Evolutionary conservation across 495 filamentous ascomycete species (phyloP), one percentile per base, ranked within the genome.

Genomic region (Lophiostoma macrostomum): DNA sequence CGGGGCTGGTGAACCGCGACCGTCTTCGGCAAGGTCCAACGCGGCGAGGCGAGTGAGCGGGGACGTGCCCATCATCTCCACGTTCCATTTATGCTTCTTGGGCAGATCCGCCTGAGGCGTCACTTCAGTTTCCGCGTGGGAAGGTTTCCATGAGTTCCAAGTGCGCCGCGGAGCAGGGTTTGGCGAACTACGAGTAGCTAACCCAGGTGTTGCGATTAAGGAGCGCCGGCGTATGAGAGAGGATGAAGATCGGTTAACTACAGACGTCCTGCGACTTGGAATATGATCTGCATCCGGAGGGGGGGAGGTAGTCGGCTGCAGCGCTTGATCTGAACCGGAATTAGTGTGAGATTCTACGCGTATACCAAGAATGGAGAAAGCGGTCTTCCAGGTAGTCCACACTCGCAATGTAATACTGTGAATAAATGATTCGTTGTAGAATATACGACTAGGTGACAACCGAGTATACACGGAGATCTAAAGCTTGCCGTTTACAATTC

Each of bases 181-280:
- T 10, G 64, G 48, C 5, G 63, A 51, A 20, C 47, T 49, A 7
- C 68, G 53, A 4, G 66, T 71, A 6, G 68, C 68, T 11, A 69
- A 35, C 14, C 68, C 68, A 6, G 68, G 62, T 16, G 64, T 60
- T 13, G 53, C 28, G 7, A 27, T 29, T 13, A 65, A 44, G 1
- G 66, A 67, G 34, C 61, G 46, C 1, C 62, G 58, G 14, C 67
- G 43, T 18, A 56, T 63, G 14, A 65, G 34, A 10, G 62, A 64
- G 24, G 45, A 55, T 11, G 38, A 36, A 12, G 49, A 57, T 36
- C 53, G 38, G 35, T 56, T 50, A 14, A 56, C 22, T 25, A 41
- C 6, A 18, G 56, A 48, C 14, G 38, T 25, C 20, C 34, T 25
- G 10, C 34, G 39, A 12, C 36, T 46, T 14, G 46, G 20, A 6